Conservation (phyloP, 495 filamentous ascomycete species). For the Podospora didyma region DNA sequence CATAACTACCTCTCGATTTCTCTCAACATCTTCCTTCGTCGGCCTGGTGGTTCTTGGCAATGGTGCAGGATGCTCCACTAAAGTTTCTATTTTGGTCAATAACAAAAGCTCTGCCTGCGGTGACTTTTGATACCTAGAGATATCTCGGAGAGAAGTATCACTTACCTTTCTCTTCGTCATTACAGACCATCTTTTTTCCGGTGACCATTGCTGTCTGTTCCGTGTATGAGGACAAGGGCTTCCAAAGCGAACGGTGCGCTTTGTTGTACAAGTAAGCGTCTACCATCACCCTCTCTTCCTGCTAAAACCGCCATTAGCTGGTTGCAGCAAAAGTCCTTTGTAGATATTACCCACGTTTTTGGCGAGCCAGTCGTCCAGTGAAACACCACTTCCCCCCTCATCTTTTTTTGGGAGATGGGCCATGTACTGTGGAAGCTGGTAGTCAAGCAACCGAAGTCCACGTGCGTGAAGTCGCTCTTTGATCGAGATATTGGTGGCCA, state of each 20-base stretch:
- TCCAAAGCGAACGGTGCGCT: background rate
- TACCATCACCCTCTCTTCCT: slow-evolving; percentile 7
- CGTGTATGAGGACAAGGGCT: background rate
- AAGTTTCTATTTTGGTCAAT: no score
- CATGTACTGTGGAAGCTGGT: background rate
- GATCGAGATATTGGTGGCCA: background rate
- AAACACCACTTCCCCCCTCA: background rate
- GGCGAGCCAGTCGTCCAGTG: background rate
- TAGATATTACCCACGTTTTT: background rate
- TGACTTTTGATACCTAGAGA: no score
- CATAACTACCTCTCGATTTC: background rate
- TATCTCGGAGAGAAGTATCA: no score
- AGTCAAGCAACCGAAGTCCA: background rate
- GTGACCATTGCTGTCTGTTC: background rate
- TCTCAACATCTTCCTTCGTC: background rate
- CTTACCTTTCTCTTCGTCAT: background rate
- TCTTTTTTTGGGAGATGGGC: background rate
- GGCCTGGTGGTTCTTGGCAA: background rate
- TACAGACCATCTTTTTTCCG: background rate
- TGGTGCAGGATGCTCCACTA: no score
- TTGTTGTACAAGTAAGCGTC: slow-evolving; percentile 4
- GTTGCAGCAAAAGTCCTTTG: background rate
- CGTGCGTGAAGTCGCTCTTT: background rate
- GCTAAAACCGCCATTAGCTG: background rate
- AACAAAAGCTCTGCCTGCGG: no score